Conservation (phyloP, 129 eudicot genomes). For the Oenanthe sinensis region DNA sequence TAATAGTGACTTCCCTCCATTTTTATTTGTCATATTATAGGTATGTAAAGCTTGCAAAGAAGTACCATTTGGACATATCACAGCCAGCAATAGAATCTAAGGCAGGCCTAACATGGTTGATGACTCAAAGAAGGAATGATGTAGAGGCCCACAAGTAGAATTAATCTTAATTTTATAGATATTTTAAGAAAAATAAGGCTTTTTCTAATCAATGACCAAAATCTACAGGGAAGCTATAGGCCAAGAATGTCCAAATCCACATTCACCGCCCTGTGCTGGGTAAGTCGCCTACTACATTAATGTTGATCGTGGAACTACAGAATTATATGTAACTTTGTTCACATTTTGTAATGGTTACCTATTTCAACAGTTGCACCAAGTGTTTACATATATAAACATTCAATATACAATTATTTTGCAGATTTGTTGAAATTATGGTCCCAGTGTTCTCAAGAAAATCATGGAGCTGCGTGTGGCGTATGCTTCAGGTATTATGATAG, state of each 20-base stretch:
- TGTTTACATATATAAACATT: neutral
- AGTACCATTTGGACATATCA: constrained; percentile 44
- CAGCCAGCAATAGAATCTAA: constrained; percentile 52
- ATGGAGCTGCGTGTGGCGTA: constrained; percentile 54
- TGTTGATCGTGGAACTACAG: neutral
- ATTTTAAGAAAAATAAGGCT: neutral
- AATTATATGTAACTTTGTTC: neutral
- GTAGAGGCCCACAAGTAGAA: constrained; percentile 41
- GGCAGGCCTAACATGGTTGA: constrained; percentile 38
- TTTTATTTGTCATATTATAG: constrained; percentile 9
- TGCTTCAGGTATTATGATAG: constrained; percentile 40
- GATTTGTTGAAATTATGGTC: constrained; percentile 61
- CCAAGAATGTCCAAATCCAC: constrained; percentile 35
- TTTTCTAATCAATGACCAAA: neutral
- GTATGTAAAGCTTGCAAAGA: constrained; percentile 34
- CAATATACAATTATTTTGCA: constrained; percentile 8
- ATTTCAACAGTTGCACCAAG: neutral
- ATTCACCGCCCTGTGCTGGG: constrained; percentile 46
- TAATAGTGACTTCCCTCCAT: neutral
- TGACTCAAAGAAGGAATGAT: constrained; percentile 32
- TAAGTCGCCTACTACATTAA: constrained; percentile 10
- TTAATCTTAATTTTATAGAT: neutral
- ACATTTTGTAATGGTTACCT: no score
- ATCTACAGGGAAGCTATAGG: constrained; percentile 32
- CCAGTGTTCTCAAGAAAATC: constrained; percentile 50